Conservation (phyloP, 768 basidiomycete genomes). For the Naematelia encephala region DNA sequence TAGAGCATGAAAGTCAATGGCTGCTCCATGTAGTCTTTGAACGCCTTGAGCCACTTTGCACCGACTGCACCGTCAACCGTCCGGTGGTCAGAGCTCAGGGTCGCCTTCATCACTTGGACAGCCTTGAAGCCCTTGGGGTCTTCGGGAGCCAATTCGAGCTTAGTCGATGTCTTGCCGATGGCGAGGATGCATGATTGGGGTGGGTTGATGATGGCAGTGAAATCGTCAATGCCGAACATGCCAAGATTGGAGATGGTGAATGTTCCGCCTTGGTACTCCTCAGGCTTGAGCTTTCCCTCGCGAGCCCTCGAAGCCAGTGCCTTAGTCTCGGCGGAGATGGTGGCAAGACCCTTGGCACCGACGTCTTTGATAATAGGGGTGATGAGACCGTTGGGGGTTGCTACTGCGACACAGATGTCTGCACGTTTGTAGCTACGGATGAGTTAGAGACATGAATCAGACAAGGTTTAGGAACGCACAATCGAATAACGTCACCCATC, state of each 20-base stretch:
- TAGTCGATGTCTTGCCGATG: conserved; percentile 80
- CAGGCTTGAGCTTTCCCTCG: conserved; percentile 89
- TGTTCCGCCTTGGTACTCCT: conserved; percentile 98
- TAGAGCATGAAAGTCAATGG: conserved; percentile 94
- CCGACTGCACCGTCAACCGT: conserved; percentile 95
- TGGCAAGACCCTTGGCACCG: conserved; percentile 84
- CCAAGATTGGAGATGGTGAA: conserved; percentile 99
- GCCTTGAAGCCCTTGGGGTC: conserved; percentile 95
- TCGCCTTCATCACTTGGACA: conserved; percentile 88
- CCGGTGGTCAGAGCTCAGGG: conserved; percentile 90
- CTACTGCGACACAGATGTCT: conserved; percentile 95
- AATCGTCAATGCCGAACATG: conserved; percentile 86
- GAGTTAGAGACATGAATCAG: not conserved
- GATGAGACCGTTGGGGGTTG: conserved; percentile 91
- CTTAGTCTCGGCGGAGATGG: conserved; percentile 90
- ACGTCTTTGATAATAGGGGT: conserved; percentile 96
- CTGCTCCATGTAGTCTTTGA: conserved; percentile 95
- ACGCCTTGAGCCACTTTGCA: conserved; percentile 85
- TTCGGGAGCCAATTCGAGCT: conserved; percentile 78
- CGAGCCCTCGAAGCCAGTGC: conserved; percentile 89
- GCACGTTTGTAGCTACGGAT: conserved; percentile 77
- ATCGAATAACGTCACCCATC: conserved; percentile 91
- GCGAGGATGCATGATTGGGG: conserved; percentile 98
- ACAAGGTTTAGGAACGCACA: conserved; percentile 58
- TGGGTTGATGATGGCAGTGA: conserved; percentile 98